Evolutionary conservation across 1,139 yeast genomes (phyloP).

Genomic region (Torulaspora globosa): DNA sequence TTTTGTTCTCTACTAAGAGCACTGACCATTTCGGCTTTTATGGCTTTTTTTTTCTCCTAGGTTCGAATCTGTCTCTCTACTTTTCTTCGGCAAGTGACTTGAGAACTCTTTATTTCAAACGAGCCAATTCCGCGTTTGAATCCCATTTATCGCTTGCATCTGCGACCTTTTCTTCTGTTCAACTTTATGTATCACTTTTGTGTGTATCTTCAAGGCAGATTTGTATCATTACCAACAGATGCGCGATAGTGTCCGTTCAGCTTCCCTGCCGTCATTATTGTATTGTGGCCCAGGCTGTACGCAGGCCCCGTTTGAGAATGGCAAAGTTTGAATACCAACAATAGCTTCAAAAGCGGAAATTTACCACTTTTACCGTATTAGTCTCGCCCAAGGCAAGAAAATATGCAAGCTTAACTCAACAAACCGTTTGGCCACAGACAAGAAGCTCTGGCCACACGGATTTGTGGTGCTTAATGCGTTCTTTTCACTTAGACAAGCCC

Average conservation of each 20-base stretch:
- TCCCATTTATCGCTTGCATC: not conserved
- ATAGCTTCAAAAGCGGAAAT: not conserved
- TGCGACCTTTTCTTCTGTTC: not conserved
- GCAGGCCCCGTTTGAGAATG: too few species aligned
- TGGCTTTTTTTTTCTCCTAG: slow-evolving; percentile 1
- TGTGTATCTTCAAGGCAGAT: slow-evolving; percentile 4
- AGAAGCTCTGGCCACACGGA: not conserved
- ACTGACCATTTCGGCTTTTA: not conserved
- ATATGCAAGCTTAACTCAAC: slow-evolving; percentile 1
- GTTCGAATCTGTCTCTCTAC: slow-evolving; percentile 4
- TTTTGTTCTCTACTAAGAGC: slow-evolving; percentile 52
- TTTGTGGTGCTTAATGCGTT: not conserved
- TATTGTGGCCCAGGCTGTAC: not conserved
- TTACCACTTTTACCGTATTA: not conserved
- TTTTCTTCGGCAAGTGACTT: not conserved
- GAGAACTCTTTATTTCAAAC: not conserved
- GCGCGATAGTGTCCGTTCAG: not conserved
- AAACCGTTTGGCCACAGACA: not conserved
- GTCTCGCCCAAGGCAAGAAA: not conserved
- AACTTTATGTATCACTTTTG: not conserved
- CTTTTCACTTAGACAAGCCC: not conserved
- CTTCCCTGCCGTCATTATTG: not conserved
- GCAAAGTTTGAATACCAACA: not conserved
- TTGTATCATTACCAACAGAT: not conserved
- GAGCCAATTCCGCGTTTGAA: not conserved